These are phyloP conservation scores for Lentinula novae-zelandiae DNA, from an alignment of 1,284 basidiomycete genomes.

Conservation along the genomic window DNA sequence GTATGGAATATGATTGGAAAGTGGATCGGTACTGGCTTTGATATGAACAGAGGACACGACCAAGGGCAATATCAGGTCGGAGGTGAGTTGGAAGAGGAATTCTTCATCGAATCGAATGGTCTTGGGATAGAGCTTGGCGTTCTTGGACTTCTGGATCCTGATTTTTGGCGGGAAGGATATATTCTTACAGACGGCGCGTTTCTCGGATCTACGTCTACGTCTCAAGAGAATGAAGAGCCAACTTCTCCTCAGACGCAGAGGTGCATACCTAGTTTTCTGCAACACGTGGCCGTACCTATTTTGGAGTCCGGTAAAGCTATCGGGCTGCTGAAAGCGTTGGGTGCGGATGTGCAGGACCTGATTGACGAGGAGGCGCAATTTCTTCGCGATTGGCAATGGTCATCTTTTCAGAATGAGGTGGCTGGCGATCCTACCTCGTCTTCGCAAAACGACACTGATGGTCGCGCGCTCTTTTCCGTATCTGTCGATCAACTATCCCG, in stretches of 20 bases:
- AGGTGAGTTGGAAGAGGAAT: conserved; percentile 64
- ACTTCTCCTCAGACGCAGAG: conserved; percentile 23
- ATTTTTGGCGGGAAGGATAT: conserved; percentile 81
- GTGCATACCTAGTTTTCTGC: conserved; percentile 58
- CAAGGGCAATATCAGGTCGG: conserved; percentile 34
- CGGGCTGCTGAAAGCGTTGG: conserved; percentile 58
- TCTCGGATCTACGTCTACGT: conserved; percentile 15
- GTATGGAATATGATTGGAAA: conserved; percentile 69
- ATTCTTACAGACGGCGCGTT: conserved; percentile 40
- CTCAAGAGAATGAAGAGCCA: conserved; percentile 23
- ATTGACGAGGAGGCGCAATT: conserved; percentile 18
- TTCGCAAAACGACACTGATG: conserved; percentile 8
- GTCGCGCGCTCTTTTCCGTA: conserved; percentile 33
- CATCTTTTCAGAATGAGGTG: conserved; percentile 29
- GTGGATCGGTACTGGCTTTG: conserved; percentile 77
- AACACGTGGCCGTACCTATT: conserved; percentile 52
- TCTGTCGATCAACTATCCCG: conserved; percentile 59
- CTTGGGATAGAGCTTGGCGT: conserved; percentile 35
- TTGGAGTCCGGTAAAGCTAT: conserved; percentile 77
- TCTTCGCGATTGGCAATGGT: conserved; percentile 27
- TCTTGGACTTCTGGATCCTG: conserved; percentile 54
- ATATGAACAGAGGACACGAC: conserved; percentile 32
- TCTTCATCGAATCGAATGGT: conserved; percentile 76
- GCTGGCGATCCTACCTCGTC: conserved; percentile 4
- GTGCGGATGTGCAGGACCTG: conserved; percentile 17